Conservation (phyloP, 2,329 filamentous ascomycete species). For the Metarhizium album region DNA sequence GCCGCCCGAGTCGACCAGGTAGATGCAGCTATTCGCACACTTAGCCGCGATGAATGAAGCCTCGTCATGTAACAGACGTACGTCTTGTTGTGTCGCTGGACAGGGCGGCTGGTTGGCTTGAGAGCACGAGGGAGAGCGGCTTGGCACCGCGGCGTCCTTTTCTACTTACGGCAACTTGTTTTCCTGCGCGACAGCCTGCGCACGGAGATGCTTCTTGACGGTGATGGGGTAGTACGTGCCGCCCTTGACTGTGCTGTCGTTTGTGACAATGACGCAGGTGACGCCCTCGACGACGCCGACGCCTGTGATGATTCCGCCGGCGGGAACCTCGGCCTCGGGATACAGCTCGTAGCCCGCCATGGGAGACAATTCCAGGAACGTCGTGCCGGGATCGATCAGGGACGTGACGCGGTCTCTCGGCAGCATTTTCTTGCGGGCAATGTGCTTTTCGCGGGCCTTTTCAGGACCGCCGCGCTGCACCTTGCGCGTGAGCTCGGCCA, state of each 20-base stretch:
- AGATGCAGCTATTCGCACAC: conserved; percentile 56
- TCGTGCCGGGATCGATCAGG: conserved; percentile 77
- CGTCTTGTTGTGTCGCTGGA: too few species aligned
- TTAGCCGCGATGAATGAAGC: too few species aligned
- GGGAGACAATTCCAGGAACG: conserved; percentile 89
- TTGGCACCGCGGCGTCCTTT: too few species aligned
- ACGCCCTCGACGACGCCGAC: conserved; percentile 86
- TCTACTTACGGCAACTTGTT: conserved; percentile 57
- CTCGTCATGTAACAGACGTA: too few species aligned
- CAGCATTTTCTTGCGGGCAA: conserved; percentile 86
- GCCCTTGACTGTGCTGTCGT: conserved; percentile 95
- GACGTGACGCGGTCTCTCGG: conserved; percentile 81
- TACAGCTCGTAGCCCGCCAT: conserved; percentile 82
- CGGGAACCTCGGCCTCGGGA: conserved; percentile 74
- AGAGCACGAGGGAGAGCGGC: too few species aligned
- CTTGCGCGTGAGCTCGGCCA: conserved; percentile 59
- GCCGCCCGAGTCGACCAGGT: conserved; percentile 90
- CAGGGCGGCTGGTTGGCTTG: too few species aligned
- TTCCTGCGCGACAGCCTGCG: conserved; percentile 82
- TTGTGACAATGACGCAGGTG: conserved; percentile 85
- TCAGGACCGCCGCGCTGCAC: conserved; percentile 68
- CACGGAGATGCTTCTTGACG: conserved; percentile 91
- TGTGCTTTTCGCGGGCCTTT: conserved; percentile 79
- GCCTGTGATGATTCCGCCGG: conserved; percentile 85
- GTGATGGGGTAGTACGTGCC: conserved; percentile 96